phyloP scores from a whole-genome alignment of 2,329 filamentous ascomycete genomes.

The Cordyceps militaris region DNA sequence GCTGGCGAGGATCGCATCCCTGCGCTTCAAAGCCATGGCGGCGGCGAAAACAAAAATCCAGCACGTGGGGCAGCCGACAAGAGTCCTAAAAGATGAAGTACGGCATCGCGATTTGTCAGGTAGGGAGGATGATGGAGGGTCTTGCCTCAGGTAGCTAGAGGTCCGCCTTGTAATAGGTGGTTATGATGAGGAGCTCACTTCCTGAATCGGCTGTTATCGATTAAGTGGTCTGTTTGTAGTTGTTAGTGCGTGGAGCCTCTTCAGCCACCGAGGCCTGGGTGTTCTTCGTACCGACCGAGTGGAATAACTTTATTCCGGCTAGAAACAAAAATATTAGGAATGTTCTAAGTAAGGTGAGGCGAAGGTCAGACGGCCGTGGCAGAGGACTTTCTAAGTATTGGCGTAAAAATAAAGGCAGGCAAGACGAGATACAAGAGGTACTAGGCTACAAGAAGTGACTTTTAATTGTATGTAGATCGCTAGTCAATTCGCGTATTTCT shows the following conservation, averaged over 20 bases:
- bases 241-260: neutral
- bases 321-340: neutral
- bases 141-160: neutral
- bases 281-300: too few relatives aligned
- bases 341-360: too few relatives aligned
- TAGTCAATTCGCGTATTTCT: too few relatives aligned
- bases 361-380: too few relatives aligned
- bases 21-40: conserved; percentile 64
- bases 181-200: conserved; percentile 7
- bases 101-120: neutral
- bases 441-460: too few relatives aligned
- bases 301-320: too few relatives aligned
- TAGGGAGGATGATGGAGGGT: neutral
- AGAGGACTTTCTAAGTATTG: too few relatives aligned
- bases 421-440: too few relatives aligned
- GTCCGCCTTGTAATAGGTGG: too few relatives aligned
- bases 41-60: conserved; percentile 18
- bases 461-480: too few relatives aligned
- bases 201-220: neutral
- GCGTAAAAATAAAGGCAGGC: too few relatives aligned
- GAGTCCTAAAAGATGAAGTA: neutral
- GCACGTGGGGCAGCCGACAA: neutral
- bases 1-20: conserved; percentile 62
- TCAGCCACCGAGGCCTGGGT: too few relatives aligned
- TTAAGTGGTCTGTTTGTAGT: conserved; percentile 1